These are phyloP conservation scores for Lycium barbarum DNA, from an alignment of 257 asterid species.

Conservation along the genomic window DNA sequence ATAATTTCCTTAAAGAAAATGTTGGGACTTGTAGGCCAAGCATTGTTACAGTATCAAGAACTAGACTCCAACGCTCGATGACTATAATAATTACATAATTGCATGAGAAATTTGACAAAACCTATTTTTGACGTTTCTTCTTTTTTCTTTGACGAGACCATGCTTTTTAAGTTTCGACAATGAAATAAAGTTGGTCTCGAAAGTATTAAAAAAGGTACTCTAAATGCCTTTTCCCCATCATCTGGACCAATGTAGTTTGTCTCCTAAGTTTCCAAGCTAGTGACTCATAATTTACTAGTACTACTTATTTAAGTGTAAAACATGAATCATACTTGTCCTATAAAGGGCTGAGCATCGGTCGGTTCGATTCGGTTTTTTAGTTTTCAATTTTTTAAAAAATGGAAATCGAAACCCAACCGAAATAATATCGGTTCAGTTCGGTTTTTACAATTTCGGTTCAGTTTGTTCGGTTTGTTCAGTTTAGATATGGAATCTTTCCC, in stretches of 20 bases:
- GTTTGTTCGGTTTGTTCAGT: too few relatives aligned
- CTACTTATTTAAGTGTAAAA: background rate
- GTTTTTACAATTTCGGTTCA: too few relatives aligned
- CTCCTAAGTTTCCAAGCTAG: constrained; percentile 18
- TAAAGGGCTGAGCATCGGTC: too few relatives aligned
- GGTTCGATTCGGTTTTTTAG: too few relatives aligned
- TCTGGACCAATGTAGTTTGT: background rate
- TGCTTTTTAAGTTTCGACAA: too few relatives aligned
- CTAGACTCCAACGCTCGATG: background rate
- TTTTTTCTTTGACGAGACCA: background rate
- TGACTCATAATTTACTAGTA: background rate
- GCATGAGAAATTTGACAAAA: background rate
- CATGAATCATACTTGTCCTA: background rate
- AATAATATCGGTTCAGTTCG: too few relatives aligned
- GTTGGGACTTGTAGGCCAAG: background rate
- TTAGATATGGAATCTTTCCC: too few relatives aligned
- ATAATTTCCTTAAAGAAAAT: background rate
- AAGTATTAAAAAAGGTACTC: background rate
- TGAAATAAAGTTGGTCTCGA: background rate
- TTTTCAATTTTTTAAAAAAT: too few relatives aligned
- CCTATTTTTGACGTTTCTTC: background rate
- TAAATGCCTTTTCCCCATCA: background rate
- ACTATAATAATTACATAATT: background rate
- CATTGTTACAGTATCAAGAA: background rate
- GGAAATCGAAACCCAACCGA: too few relatives aligned